Base-by-base conservation (phyloP, 2,329 filamentous ascomycete genomes). In the Clonostachys rhizophaga region DNA sequence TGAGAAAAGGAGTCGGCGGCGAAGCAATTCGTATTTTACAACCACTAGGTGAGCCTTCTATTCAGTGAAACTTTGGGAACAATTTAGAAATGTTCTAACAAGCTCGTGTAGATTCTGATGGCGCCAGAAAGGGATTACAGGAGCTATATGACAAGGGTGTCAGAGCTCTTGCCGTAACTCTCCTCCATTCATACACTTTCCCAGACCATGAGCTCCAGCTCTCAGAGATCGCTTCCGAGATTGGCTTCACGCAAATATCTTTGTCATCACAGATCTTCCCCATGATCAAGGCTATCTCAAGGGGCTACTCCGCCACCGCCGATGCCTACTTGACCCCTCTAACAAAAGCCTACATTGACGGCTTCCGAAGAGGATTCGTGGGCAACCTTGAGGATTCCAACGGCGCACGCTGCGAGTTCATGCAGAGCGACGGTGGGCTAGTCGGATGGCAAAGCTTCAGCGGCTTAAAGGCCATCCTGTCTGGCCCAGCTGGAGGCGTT, bases 101-200 rank as follows among this genome's bases (percentile, higher is more conserved):
- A 5, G 66, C 76, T 2, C 24, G 10, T 44, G 81, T 84, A 0
- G 71, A 81, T 34, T 68, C 79, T 45, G 66, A 69, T 2, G 68
- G 71, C 16, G 78, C 86, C 47, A 63, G 73, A 50, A 58, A 67
- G 17, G 78, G 86, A 53, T 62, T 90, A 18, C 74, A 84, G 54
- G 65, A 72, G 4, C 72, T 89, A 1, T 85, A 81, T 52, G 76
- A 84, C 40, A 70, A 77, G 11, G 86, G 86, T 0, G 84, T 94
- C 55, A 77, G 78, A 52, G 94, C 89, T 60, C 85, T 96, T 54
- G 91, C 91, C 5, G 89, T 96, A 3, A 95, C 89, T 56, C 69
- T 96, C 49, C 91, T 96, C 83, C 91, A 96, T 61, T 87, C 87
- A 5, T 96, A 96, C 61, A 95, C 90, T 0, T 96, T 89, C 58